phyloP scores from a whole-genome alignment of 2,329 filamentous ascomycete genomes.

The Graphilbum ipis-grandicollis region DNA sequence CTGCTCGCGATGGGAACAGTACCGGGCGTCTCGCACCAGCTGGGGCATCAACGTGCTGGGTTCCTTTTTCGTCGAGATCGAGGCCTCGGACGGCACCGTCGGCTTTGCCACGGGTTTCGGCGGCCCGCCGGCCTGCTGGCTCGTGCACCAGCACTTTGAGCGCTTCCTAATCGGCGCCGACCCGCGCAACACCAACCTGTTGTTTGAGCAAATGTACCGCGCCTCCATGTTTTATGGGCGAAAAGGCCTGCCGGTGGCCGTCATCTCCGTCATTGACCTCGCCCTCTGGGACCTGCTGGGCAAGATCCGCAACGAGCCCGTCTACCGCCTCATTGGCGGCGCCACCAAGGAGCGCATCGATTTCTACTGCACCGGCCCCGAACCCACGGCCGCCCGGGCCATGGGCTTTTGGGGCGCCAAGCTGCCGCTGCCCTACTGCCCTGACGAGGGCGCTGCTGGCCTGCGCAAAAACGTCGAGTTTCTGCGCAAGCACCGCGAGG shows the following conservation, averaged over 20 bases:
- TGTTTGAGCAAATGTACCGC: constrained; percentile 95
- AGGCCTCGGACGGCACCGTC: constrained; percentile 78
- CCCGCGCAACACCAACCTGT: constrained; percentile 74
- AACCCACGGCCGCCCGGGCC: constrained; percentile 59
- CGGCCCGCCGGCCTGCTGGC: constrained; percentile 84
- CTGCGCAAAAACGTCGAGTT: constrained; percentile 83
- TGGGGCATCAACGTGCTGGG: constrained; percentile 95
- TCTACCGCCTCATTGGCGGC: constrained; percentile 87
- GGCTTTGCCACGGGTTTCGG: constrained; percentile 91
- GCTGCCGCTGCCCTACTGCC: constrained; percentile 76
- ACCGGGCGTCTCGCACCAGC: constrained; percentile 71
- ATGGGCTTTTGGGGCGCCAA: constrained; percentile 90
- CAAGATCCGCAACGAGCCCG: constrained; percentile 80
- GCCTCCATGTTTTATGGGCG: constrained; percentile 93
- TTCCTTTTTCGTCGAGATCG: constrained; percentile 80
- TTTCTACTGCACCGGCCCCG: constrained; percentile 91
- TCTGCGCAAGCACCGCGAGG: constrained; percentile 66
- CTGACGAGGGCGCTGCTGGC: constrained; percentile 69
- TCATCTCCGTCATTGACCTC: constrained; percentile 88
- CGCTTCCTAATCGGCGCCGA: constrained; percentile 80
- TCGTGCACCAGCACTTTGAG: constrained; percentile 85
- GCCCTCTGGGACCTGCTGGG: constrained; percentile 85
- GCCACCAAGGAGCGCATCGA: constrained; percentile 68
- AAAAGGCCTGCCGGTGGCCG: constrained; percentile 75
- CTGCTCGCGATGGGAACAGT: constrained; percentile 78